A percentile compares a stretch with the other conserved stretches of the same genome.
phyloP scores from a whole-genome alignment of 495 filamentous ascomycete species.

The Acidomyces sp. region DNA sequence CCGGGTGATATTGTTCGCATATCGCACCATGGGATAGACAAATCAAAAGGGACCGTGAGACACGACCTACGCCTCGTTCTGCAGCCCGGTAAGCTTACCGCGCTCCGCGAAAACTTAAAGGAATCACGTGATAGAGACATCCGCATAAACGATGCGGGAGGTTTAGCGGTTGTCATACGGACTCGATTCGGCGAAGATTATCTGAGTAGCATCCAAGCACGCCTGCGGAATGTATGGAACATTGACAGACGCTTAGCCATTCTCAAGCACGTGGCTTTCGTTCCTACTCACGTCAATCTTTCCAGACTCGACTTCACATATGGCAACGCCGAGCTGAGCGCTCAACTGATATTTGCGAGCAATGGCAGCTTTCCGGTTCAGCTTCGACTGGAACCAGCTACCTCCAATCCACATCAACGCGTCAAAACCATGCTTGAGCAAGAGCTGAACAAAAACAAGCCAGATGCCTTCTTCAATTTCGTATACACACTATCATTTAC shows the following conservation, averaged over 20 bases:
- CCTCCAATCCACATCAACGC: constrained; percentile 61
- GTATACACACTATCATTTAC: constrained; percentile 45
- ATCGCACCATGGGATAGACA: constrained; percentile 11
- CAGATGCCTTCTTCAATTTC: constrained; percentile 38
- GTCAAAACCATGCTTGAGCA: constrained; percentile 50
- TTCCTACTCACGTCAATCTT: constrained; percentile 45
- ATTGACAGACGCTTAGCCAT: constrained; percentile 53
- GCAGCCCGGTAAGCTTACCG: constrained; percentile 6
- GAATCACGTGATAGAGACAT: constrained; percentile 41
- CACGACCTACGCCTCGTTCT: constrained; percentile 13
- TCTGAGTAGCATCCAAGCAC: constrained; percentile 39
- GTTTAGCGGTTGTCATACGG: constrained; percentile 46
- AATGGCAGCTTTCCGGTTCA: constrained; percentile 20
- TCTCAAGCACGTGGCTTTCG: constrained; percentile 40
- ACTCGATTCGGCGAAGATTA: constrained; percentile 44
- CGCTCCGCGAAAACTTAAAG: constrained; percentile 6
- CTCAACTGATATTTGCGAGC: constrained; percentile 28
- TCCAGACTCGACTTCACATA: constrained; percentile 52
- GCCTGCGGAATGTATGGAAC: constrained; percentile 48
- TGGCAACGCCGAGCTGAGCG: constrained; percentile 19
- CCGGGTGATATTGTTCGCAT: constrained; percentile 9
- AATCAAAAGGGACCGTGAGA: neutral
- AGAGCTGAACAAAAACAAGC: constrained; percentile 42
- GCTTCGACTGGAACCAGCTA: constrained; percentile 41
- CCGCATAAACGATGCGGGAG: constrained; percentile 43